Conservation (phyloP, 495 filamentous ascomycete species). For the Xylaria telfairii region DNA sequence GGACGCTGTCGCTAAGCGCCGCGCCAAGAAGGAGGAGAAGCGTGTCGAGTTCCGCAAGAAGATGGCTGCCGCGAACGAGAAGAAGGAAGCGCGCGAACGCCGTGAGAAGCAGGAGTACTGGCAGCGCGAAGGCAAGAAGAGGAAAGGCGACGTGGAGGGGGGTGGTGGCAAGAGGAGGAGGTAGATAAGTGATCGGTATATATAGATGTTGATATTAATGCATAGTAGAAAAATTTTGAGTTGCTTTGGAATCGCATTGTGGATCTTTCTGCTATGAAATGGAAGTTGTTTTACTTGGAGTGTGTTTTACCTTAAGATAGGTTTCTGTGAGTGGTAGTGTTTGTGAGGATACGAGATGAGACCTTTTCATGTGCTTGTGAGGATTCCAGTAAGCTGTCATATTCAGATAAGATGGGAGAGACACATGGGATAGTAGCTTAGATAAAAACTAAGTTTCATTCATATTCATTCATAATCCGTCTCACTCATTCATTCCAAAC, state of each 20-base stretch:
- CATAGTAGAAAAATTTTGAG: background rate
- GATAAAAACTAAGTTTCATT: background rate
- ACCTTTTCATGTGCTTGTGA: background rate
- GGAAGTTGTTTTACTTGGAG: too few relatives aligned
- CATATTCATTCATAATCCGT: background rate
- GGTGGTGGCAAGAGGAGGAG: conserved; percentile 75
- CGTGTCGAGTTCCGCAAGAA: conserved; percentile 78
- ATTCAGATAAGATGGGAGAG: background rate
- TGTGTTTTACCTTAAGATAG: background rate
- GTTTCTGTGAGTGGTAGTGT: background rate
- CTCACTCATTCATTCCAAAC: too few relatives aligned
- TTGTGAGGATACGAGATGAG: background rate
- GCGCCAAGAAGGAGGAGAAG: conserved; percentile 84
- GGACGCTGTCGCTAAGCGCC: conserved; percentile 83
- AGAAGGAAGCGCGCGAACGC: conserved; percentile 82
- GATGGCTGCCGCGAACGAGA: conserved; percentile 79
- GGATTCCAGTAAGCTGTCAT: background rate
- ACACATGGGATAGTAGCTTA: background rate
- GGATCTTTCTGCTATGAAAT: background rate
- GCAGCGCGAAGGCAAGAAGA: conserved; percentile 93
- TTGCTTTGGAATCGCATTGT: background rate
- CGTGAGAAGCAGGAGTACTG: conserved; percentile 92
- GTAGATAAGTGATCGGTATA: conserved; percentile 24
- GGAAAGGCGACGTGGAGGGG: conserved; percentile 66
- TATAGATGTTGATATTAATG: background rate